Conservation (phyloP, 208 protist genomes). For the Trypanosoma brucei region DNA sequence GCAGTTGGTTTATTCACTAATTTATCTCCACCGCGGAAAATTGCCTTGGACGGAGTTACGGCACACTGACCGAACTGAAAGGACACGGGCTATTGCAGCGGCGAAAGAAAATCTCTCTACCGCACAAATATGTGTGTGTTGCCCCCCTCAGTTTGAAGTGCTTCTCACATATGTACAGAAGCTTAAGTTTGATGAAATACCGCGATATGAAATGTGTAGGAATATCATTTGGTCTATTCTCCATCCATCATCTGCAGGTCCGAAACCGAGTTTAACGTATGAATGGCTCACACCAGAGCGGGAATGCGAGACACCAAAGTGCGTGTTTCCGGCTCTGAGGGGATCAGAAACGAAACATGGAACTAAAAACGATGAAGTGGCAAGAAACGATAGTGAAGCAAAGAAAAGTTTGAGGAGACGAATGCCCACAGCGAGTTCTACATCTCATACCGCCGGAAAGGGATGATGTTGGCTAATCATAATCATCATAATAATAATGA, state of each 20-base stretch:
- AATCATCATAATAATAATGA: no score
- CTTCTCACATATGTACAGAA: conserved; percentile 66
- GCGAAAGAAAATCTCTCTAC: conserved; percentile 52
- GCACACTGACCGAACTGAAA: conserved; percentile 75
- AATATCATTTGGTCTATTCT: conserved; percentile 46
- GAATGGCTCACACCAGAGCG: no score
- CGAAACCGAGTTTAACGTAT: no score
- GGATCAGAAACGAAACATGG: neutral
- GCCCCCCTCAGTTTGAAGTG: conserved; percentile 65
- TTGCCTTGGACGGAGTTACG: conserved; percentile 95
- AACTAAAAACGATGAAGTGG: neutral
- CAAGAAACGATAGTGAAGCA: neutral
- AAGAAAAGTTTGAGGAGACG: neutral
- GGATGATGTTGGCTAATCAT: no score
- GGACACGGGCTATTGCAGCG: conserved; percentile 45
- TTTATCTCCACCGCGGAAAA: conserved; percentile 93
- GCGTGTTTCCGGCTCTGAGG: neutral
- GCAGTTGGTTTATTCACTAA: conserved; percentile 90
- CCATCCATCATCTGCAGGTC: no score
- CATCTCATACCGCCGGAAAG: no score
- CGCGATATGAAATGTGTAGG: conserved; percentile 83
- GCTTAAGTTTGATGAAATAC: conserved; percentile 54
- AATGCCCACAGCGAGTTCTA: no score
- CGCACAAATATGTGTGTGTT: conserved; percentile 57
- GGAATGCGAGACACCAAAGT: neutral